phyloP scores from a whole-genome alignment of 768 basidiomycete genomes.

The Mycena albidolilacea region DNA sequence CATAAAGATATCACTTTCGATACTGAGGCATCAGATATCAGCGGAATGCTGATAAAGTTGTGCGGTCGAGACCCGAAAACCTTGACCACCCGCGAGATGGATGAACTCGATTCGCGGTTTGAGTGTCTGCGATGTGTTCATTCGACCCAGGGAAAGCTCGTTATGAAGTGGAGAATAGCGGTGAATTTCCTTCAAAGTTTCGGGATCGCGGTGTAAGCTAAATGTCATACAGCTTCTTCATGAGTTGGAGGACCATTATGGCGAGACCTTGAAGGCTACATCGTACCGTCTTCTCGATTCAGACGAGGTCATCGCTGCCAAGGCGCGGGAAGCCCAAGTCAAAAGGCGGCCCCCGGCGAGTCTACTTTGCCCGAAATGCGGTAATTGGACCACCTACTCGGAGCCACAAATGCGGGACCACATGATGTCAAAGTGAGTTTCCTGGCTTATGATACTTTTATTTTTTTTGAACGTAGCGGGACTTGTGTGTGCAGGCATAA shows the following conservation, averaged over 20 bases:
- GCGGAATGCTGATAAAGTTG: slow-evolving; percentile 41
- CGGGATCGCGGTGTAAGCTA: background rate
- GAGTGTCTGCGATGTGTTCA: slow-evolving; percentile 50
- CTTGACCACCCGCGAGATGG: slow-evolving; percentile 43
- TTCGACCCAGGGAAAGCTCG: slow-evolving; percentile 37
- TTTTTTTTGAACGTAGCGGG: background rate
- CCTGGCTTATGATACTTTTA: background rate
- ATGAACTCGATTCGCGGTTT: slow-evolving; percentile 44
- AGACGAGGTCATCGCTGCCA: slow-evolving; percentile 21
- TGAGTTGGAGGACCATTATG: slow-evolving; percentile 45
- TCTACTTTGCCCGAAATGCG: slow-evolving; percentile 21
- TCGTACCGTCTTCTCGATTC: slow-evolving; percentile 20
- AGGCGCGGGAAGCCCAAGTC: slow-evolving; percentile 14
- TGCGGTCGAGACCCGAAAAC: slow-evolving; percentile 48
- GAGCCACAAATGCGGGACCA: slow-evolving; percentile 1
- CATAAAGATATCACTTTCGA: slow-evolving; percentile 45
- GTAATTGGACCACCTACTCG: background rate
- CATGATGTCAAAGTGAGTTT: background rate
- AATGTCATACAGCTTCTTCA: slow-evolving; percentile 45
- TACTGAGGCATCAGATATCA: slow-evolving; percentile 45
- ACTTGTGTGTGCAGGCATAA: background rate
- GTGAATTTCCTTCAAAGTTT: slow-evolving; percentile 38
- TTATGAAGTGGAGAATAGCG: slow-evolving; percentile 53
- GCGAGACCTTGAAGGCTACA: slow-evolving; percentile 25
- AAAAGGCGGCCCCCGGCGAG: slow-evolving; percentile 7